Percentiles rank a stretch among this genome's conserved stretches.
phyloP scores from a whole-genome alignment of 2,329 filamentous ascomycete genomes.

The Mycosphaerella sp. region DNA sequence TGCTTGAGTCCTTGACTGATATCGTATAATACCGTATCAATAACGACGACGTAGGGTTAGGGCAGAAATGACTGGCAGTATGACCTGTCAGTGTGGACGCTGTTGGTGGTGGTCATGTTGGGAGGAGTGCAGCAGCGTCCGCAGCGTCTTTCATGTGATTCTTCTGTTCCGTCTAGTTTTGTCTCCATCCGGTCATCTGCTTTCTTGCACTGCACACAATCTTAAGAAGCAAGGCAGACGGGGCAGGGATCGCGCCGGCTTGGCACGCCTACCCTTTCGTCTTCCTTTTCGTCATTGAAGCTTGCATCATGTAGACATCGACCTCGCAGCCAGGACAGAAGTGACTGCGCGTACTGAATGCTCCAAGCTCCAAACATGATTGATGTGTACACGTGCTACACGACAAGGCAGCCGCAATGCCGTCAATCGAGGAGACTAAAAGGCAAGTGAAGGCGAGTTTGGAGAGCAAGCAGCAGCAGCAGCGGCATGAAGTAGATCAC shows the following conservation, averaged over 20 bases:
- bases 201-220: constrained; percentile 8
- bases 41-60: not conserved
- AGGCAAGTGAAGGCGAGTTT: constrained; percentile 28
- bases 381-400: constrained; percentile 6
- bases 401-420: constrained; percentile 24
- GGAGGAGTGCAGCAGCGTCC: not conserved
- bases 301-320: no score
- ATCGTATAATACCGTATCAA: no score
- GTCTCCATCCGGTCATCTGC: constrained; percentile 11
- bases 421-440: constrained; percentile 32
- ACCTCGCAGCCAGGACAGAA: not conserved
- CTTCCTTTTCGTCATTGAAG: not conserved
- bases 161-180: constrained; percentile 1
- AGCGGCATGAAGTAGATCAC: constrained; percentile 24
- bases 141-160: constrained; percentile 10
- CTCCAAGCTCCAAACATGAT: not conserved
- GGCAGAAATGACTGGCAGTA: not conserved
- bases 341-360: not conserved
- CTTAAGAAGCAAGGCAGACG: constrained; percentile 4
- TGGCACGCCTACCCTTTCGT: not conserved
- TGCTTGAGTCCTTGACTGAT: constrained; percentile 4
- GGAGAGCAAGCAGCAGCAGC: constrained; percentile 11
- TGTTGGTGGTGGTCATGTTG: not conserved
- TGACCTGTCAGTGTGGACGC: no score
- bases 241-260: not conserved